These are phyloP conservation scores for Tephrocybe rancida DNA, from an alignment of 768 basidiomycete species.

Conservation along the genomic window DNA sequence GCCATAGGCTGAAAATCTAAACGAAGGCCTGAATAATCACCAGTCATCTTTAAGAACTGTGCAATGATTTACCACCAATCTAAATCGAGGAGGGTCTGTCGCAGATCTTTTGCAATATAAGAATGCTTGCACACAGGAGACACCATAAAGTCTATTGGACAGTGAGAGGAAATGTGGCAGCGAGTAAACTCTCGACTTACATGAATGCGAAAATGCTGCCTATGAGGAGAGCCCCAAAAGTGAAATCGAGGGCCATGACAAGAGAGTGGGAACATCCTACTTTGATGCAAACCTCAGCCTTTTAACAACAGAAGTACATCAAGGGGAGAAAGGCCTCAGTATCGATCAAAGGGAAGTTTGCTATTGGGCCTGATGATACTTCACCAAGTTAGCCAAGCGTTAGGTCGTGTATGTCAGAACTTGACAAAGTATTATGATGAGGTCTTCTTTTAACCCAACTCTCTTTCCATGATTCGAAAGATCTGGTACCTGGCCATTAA, in stretches of 20 bases:
- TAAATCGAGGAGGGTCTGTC: neutral
- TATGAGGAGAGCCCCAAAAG: conserved; percentile 1
- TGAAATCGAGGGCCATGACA: neutral
- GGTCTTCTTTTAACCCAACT: too few relatives aligned
- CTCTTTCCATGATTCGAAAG: too few relatives aligned
- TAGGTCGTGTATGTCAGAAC: too few relatives aligned
- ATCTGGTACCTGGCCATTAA: too few relatives aligned
- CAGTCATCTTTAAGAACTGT: neutral
- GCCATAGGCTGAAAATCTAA: conserved; percentile 1
- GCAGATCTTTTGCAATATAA: conserved; percentile 8
- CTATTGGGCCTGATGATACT: too few relatives aligned
- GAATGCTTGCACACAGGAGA: conserved; percentile 2
- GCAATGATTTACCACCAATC: neutral
- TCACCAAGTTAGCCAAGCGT: too few relatives aligned
- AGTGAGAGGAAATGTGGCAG: neutral
- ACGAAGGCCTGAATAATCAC: too few relatives aligned
- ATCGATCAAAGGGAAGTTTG: too few relatives aligned
- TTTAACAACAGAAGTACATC: too few relatives aligned
- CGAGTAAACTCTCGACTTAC: neutral
- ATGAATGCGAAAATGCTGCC: neutral
- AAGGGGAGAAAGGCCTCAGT: too few relatives aligned
- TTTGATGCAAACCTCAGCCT: neutral
- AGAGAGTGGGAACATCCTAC: neutral
- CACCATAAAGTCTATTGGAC: neutral
- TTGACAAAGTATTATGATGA: too few relatives aligned